phyloP scores from a whole-genome alignment of 352 stramenopile genomes.

The Phytophthora fragariaefolia region DNA sequence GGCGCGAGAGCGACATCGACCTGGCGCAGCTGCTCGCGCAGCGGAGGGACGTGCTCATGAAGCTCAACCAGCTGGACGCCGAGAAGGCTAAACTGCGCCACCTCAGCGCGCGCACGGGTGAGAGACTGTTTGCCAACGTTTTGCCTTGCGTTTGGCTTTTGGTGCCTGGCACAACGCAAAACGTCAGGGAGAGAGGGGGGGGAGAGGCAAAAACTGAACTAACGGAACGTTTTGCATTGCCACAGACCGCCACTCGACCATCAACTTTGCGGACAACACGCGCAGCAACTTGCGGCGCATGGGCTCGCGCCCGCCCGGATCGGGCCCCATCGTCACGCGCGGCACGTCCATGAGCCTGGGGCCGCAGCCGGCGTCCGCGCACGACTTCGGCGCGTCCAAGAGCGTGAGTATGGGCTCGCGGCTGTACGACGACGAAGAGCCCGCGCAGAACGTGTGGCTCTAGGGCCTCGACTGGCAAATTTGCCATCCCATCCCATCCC shows the following conservation, averaged over 20 bases:
- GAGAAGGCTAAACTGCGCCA: conserved; percentile 58
- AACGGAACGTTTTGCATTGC: too few relatives aligned
- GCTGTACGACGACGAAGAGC: conserved; percentile 73
- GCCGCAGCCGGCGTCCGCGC: conserved; percentile 47
- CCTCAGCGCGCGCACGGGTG: conserved; percentile 33
- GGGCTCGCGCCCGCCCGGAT: conserved; percentile 45
- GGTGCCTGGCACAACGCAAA: too few relatives aligned
- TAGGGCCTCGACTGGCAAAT: conserved; percentile 47
- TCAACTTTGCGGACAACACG: conserved; percentile 39
- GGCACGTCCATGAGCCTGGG: conserved; percentile 63
- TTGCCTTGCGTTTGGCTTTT: too few relatives aligned
- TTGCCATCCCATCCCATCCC: conserved; percentile 4
- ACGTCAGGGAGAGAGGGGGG: too few relatives aligned
- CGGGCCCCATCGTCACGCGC: conserved; percentile 55
- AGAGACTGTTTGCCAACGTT: too few relatives aligned
- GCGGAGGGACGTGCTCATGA: conserved; percentile 79
- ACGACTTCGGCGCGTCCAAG: conserved; percentile 66
- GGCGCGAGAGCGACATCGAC: conserved; percentile 85
- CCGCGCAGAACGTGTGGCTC: conserved; percentile 78
- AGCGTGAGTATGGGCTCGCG: conserved; percentile 68
- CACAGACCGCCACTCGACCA: conserved; percentile 46
- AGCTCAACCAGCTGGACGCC: conserved; percentile 61
- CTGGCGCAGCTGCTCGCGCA: conserved; percentile 74
- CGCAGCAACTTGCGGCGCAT: conserved; percentile 66
- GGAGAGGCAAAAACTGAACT: too few relatives aligned